These are phyloP conservation scores for Colletotrichum zoysiae DNA, from an alignment of 2,329 filamentous ascomycete species.

Conservation along the genomic window DNA sequence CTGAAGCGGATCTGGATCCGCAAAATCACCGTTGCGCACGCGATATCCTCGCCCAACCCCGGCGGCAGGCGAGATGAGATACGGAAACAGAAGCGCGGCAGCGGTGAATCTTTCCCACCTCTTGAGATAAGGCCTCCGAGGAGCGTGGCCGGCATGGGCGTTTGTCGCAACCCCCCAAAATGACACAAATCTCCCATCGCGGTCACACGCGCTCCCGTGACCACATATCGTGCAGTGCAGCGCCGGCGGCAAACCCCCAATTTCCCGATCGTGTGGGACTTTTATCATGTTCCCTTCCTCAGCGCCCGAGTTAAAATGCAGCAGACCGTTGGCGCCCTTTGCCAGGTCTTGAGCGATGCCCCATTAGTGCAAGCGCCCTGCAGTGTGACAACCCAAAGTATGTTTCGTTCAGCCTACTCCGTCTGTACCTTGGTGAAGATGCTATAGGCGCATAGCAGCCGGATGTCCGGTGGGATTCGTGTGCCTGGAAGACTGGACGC, in stretches of 20 bases:
- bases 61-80: slow-evolving; percentile 6
- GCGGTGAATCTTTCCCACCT: not conserved
- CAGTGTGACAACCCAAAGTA: not conserved
- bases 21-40: not conserved
- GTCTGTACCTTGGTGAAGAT: not conserved
- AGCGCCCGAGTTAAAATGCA: not conserved
- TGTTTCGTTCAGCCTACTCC: not conserved
- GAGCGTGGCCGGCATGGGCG: not conserved
- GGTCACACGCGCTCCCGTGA: too few species aligned
- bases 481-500: slow-evolving; percentile 2
- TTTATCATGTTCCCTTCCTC: not conserved
- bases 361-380: slow-evolving; percentile 20
- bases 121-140: not conserved
- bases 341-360: slow-evolving; percentile 11
- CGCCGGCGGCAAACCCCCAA: not conserved
- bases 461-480: not conserved
- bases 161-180: not conserved
- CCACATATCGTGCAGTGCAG: not conserved
- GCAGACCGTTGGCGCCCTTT: not conserved
- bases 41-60: not conserved
- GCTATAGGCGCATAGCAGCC: slow-evolving; percentile 6
- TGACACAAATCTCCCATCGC: not conserved
- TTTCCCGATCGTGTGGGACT: slow-evolving; percentile 2
- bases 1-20: slow-evolving; percentile 4
- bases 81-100: slow-evolving; percentile 3